Percentiles rank a stretch among this genome's conserved stretches.
phyloP scores from a whole-genome alignment of 305 asterid species.

The Lippia alba region DNA sequence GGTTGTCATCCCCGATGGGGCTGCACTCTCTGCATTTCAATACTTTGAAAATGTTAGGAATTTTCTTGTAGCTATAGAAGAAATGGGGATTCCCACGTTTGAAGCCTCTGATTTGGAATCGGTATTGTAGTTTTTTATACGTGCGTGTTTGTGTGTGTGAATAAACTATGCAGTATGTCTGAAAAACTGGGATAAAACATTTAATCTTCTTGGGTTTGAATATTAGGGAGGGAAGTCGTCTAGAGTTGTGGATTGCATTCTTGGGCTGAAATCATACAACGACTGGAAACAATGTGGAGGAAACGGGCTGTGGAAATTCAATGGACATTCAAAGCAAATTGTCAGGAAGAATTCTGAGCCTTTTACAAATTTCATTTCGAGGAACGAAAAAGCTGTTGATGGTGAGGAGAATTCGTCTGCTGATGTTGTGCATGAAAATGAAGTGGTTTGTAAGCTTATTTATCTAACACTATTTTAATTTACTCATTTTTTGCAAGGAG shows the following conservation, averaged over 20 bases:
- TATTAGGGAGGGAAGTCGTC: constrained; percentile 80
- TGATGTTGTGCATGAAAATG: constrained; percentile 44
- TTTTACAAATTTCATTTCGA: constrained; percentile 57
- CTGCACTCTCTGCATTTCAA: constrained; percentile 74
- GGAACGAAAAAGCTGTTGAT: constrained; percentile 57
- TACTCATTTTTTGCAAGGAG: constrained; percentile 5
- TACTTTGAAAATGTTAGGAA: constrained; percentile 82
- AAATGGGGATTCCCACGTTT: constrained; percentile 79
- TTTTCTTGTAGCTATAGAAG: constrained; percentile 69
- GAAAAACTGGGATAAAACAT: background rate
- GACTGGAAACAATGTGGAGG: constrained; percentile 83
- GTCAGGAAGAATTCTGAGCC: constrained; percentile 53
- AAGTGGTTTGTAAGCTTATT: constrained; percentile 52
- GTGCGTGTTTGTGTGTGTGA: constrained; percentile 3
- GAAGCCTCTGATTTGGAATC: constrained; percentile 84
- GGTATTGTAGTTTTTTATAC: constrained; percentile 36
- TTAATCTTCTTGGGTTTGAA: background rate
- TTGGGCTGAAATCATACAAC: constrained; percentile 70
- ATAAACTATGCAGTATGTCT: too few relatives aligned
- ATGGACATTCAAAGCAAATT: constrained; percentile 53
- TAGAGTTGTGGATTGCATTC: constrained; percentile 65
- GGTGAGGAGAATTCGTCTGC: constrained; percentile 37
- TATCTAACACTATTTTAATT: background rate
- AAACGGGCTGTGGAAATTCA: constrained; percentile 56
- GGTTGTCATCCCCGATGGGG: constrained; percentile 68